A percentile compares a stretch with the other conserved stretches of the same genome.
These are phyloP conservation scores for Zoysia japonica DNA, from an alignment of 176 grass and related monocot genomes.

Conservation along the genomic window DNA sequence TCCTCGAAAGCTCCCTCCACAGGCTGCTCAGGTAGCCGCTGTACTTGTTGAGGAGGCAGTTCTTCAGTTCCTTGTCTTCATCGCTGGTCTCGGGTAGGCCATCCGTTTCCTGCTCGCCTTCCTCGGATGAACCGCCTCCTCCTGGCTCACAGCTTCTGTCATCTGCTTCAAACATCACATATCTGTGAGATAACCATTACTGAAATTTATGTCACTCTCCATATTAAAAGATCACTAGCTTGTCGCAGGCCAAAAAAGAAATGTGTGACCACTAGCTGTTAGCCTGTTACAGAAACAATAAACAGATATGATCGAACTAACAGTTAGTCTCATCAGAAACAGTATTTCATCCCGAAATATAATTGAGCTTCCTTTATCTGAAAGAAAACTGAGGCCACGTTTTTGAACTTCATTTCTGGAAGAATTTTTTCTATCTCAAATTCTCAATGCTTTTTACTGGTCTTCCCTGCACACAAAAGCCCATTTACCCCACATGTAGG, in stretches of 20 bases:
- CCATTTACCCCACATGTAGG: neutral
- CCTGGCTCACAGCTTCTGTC: conserved; percentile 35
- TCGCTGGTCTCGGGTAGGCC: conserved; percentile 23
- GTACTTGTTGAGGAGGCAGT: conserved; percentile 78
- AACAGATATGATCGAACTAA: too few species aligned
- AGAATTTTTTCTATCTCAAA: neutral
- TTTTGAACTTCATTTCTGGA: neutral
- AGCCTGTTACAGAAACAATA: too few species aligned
- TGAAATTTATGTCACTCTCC: neutral
- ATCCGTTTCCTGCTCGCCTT: conserved; percentile 55
- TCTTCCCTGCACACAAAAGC: neutral
- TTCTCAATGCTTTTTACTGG: neutral
- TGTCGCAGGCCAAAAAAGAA: too few species aligned
- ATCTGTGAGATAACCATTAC: neutral
- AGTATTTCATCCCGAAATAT: too few species aligned
- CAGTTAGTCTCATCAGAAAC: too few species aligned
- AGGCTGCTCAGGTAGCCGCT: conserved; percentile 84
- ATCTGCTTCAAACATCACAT: conserved; percentile 31
- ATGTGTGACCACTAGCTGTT: too few species aligned
- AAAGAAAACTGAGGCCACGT: too few species aligned
- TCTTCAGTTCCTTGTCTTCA: conserved; percentile 78
- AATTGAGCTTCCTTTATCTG: too few species aligned
- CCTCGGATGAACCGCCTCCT: conserved; percentile 49
- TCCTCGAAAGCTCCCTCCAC: conserved; percentile 82
- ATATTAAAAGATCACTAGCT: neutral